A percentile compares a stretch with the other conserved stretches of the same genome.
These are phyloP conservation scores for Mycena albidolilacea DNA, from an alignment of 768 basidiomycete genomes.

Conservation along the genomic window DNA sequence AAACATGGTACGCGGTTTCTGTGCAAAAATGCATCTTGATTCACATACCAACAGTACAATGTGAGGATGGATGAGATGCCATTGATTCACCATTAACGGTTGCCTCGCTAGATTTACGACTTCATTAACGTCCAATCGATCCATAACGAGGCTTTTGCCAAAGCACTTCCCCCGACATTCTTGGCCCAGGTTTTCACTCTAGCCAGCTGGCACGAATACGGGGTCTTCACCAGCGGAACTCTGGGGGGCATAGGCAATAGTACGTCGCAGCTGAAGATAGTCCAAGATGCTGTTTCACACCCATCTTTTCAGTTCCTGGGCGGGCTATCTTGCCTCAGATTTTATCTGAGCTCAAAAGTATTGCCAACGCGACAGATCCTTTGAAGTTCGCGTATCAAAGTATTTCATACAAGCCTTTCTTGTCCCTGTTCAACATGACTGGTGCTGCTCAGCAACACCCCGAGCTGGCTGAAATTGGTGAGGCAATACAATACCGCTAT, in stretches of 20 bases:
- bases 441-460: slow-evolving; percentile 65
- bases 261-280: slow-evolving; percentile 43
- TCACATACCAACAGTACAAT: slow-evolving; percentile 2
- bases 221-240: slow-evolving; percentile 70
- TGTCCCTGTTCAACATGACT: slow-evolving; percentile 86
- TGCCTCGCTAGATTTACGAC: slow-evolving; percentile 67
- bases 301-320: slow-evolving; percentile 69
- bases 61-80: background rate
- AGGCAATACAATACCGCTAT: slow-evolving; percentile 1
- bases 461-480: slow-evolving; percentile 73
- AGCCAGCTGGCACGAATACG: slow-evolving; percentile 83
- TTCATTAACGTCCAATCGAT: slow-evolving; percentile 82
- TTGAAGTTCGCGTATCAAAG: slow-evolving; percentile 72
- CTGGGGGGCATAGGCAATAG: slow-evolving; percentile 75
- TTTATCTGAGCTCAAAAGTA: slow-evolving; percentile 64
- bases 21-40: background rate
- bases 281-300: background rate
- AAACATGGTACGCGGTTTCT: slow-evolving; percentile 67
- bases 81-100: background rate
- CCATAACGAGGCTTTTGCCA: slow-evolving; percentile 71
- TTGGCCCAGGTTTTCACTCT: slow-evolving; percentile 71
- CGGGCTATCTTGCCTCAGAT: slow-evolving; percentile 76
- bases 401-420: slow-evolving; percentile 83
- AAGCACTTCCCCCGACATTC: slow-evolving; percentile 61
- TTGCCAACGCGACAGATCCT: slow-evolving; percentile 65